Evolutionary conservation across 768 basidiomycete species (phyloP), one percentile per base, ranked within the genome.

Genomic region (Naganishia antarctica): DNA sequence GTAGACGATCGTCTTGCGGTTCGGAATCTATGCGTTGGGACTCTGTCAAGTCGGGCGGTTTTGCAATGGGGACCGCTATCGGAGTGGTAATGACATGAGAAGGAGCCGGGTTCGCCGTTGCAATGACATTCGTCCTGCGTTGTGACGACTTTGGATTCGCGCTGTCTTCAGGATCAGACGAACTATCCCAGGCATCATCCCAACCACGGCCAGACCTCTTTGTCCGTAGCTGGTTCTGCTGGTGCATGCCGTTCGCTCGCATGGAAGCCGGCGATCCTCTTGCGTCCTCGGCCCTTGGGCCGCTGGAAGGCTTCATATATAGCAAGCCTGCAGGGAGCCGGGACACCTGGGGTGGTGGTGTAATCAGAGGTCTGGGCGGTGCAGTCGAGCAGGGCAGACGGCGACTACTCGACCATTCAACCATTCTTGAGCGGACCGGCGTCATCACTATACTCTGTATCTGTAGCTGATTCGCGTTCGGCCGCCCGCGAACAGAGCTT

Each of bases 171-270:
- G 71, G 71, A 46, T 77, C 76, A 1, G 72, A 74, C 13, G 66
- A 68, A 16, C 68, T 70, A 63, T 77, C 76, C 76, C 76, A 77
- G 16, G 73, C 74, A 58, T 77, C 74, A 15, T 75, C 74, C 76
- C 76, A 77, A 57, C 53, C 53, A 57, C 21, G 3, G 5, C 53
- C 53, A 16, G 34, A 9, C 23, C 23, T 57, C 21, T 57, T 51
- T 11, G 50, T 4, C 72, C 25, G 53, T 46, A 26, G 45, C 58
- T 37, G 11, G 41, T 31, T 28, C 47, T 16, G 18, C 18, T 11
- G 15, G 18, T 9, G n/a, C 29, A 23, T 3, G n/a, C 25, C 28
- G 25, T 25, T 28, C 5, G 32, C 29, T 15, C n/a, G 5, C n/a
- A 18, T 44, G n/a, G 18, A 21, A 44, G 43, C n/a, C 18, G 43